A percentile compares a stretch with the other conserved stretches of the same genome.
These are phyloP conservation scores for Candida palmyrensis DNA, from an alignment of 805 yeast species.

Conservation along the genomic window DNA sequence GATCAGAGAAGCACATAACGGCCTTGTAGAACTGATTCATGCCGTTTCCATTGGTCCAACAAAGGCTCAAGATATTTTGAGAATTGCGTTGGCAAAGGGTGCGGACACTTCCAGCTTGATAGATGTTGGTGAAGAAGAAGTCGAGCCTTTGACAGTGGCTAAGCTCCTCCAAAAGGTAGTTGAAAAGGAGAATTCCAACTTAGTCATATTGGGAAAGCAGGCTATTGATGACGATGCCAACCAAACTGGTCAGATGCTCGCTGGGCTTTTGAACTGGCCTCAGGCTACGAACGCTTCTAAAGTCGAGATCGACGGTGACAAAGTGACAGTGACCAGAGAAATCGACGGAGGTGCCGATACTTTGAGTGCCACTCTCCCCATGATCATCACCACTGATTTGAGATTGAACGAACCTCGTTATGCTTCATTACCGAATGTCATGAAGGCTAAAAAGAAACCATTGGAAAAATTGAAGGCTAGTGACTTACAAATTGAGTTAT, in stretches of 20 bases:
- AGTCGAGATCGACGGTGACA: slow-evolving; percentile 56
- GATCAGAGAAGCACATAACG: slow-evolving; percentile 62
- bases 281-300: slow-evolving; percentile 94
- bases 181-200: slow-evolving; percentile 63
- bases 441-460: slow-evolving; percentile 98
- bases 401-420: slow-evolving; percentile 94
- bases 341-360: slow-evolving; percentile 94
- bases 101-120: slow-evolving; percentile 81
- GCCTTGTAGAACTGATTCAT: slow-evolving; percentile 72
- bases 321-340: slow-evolving; percentile 78
- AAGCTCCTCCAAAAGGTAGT: slow-evolving; percentile 74
- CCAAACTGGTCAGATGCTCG: slow-evolving; percentile 96
- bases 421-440: slow-evolving; percentile 91
- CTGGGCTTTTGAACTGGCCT: slow-evolving; percentile 91
- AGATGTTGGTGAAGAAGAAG: slow-evolving; percentile 64
- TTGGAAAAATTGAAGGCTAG: slow-evolving; percentile 57
- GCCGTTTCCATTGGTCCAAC: slow-evolving; percentile 88
- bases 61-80: slow-evolving; percentile 81
- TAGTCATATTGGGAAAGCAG: slow-evolving; percentile 91
- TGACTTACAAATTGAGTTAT: slow-evolving; percentile 65
- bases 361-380: slow-evolving; percentile 70
- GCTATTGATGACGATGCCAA: slow-evolving; percentile 94
- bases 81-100: slow-evolving; percentile 93
- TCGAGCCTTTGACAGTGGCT: slow-evolving; percentile 89
- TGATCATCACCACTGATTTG: slow-evolving; percentile 87